Evolutionary conservation across 2,329 filamentous ascomycete genomes (phyloP), one percentile per base, ranked within the genome.

Genomic region (Anthostomella pinea): DNA sequence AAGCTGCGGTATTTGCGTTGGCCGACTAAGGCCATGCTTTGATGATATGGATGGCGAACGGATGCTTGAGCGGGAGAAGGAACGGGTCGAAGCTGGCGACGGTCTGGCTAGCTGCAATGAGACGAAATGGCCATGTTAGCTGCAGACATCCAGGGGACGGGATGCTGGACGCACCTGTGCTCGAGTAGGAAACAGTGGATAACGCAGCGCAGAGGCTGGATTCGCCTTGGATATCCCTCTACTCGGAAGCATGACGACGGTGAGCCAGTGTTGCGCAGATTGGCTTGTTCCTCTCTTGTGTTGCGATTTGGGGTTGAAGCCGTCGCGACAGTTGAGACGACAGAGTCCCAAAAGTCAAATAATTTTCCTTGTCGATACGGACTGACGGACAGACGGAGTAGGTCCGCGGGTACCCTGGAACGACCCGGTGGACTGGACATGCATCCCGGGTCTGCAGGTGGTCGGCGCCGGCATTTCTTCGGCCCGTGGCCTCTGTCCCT

Each of bases 241-340:
- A 49, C 72, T 71, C 55, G 72, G 70, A 56, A 80, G 64, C 76
- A 81, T 81, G 50, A 53, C 25, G 18, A 21, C 27, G 15, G 13
- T 5, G 5, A 18, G n/a, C 22, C 8, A 20, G 13, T 19, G 18
- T 21, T 13, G 30, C 18, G 30, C 18, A 8, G 17, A 31, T 13
- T 14, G 10, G 15, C 30, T 21, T 19, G 8, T 27, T 14, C 6
- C 15, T 21, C 20, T 21, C 17, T 27, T 27, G 15, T 16, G 9
- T 22, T 22, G 21, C 21, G 7, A 22, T 7, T 22, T n/a, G n/a
- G n/a, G n/a, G n/a, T n/a, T n/a, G n/a, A n/a, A n/a, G n/a, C n/a
- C n/a, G n/a, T n/a, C n/a, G n/a, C n/a, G 24, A 11, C 24, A 26
- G 11, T 26, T 26, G n/a, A n/a, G n/a, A n/a, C n/a, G n/a, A n/a